A percentile compares a stretch with the other conserved stretches of the same genome.
Conservation (phyloP, 192 early-diverging fungal genomes). For the Entomortierella chlamydospora region DNA sequence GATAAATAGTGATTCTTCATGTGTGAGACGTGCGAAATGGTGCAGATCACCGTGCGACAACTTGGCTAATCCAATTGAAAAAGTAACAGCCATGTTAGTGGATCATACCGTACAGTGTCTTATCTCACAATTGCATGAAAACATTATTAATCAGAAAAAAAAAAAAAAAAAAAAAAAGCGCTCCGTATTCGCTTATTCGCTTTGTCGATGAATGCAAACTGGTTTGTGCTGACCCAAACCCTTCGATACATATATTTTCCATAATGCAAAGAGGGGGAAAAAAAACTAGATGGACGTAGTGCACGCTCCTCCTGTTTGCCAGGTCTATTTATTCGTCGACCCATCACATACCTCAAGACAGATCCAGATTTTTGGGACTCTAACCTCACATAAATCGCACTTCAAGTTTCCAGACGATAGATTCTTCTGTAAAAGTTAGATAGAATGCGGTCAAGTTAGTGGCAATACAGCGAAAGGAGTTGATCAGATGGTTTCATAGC, state of each 20-base stretch:
- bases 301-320: too few relatives aligned
- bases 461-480: too few relatives aligned
- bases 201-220: too few relatives aligned
- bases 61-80: slow-evolving; percentile 14
- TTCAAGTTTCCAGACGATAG: slow-evolving; percentile 35
- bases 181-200: background rate
- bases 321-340: background rate
- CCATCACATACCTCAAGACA: slow-evolving; percentile 37
- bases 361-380: slow-evolving; percentile 53
- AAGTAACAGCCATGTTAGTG: background rate
- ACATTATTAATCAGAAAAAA: background rate
- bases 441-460: background rate
- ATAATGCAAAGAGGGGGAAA: too few relatives aligned
- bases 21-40: slow-evolving; percentile 44
- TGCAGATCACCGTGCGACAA: slow-evolving; percentile 44
- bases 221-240: too few relatives aligned
- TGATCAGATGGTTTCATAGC: too few relatives aligned
- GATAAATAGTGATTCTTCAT: slow-evolving; percentile 44
- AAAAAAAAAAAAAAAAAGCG: background rate
- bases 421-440: slow-evolving; percentile 40
- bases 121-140: too few relatives aligned
- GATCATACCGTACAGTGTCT: too few relatives aligned
- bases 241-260: too few relatives aligned
- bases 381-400: slow-evolving; percentile 49
- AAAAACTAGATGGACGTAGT: too few relatives aligned